These are phyloP conservation scores for Paspalum notatum DNA, from an alignment of 176 grass and related monocot genomes.

Conservation along the genomic window DNA sequence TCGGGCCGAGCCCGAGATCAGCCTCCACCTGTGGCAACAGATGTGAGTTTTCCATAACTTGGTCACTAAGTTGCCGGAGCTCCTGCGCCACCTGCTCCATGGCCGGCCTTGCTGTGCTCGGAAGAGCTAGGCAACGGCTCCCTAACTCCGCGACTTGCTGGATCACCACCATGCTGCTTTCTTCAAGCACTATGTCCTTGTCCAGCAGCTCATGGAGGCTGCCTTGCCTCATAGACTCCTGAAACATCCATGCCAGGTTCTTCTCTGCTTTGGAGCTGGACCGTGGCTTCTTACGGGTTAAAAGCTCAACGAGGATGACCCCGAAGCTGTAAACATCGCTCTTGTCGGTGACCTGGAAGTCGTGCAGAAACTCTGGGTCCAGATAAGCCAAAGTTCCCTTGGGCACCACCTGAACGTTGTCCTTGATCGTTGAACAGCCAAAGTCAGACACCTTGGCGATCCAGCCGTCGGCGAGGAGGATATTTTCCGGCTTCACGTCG, in stretches of 20 bases:
- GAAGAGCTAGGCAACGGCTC: conserved; percentile 23
- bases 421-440: too few species aligned
- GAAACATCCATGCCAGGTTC: conserved; percentile 22
- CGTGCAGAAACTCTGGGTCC: conserved; percentile 34
- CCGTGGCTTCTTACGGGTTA: conserved; percentile 15
- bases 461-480: neutral
- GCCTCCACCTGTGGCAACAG: neutral
- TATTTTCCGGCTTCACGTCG: conserved; percentile 49
- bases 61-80: conserved; percentile 8
- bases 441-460: conserved; percentile 35
- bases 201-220: too few species aligned
- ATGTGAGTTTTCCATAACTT: neutral
- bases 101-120: neutral
- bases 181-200: neutral
- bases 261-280: neutral
- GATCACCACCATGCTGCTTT: neutral
- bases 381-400: conserved; percentile 29
- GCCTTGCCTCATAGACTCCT: conserved; percentile 1
- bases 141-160: conserved; percentile 4
- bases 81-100: too few species aligned
- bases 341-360: conserved; percentile 17
- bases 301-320: conserved; percentile 39
- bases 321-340: too few species aligned
- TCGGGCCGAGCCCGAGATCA: neutral
- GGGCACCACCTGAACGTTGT: too few species aligned